Percentiles rank a stretch among this genome's conserved stretches.
phyloP scores from a whole-genome alignment of 2,329 filamentous ascomycete genomes.

The Hymenoscyphus linearis region DNA sequence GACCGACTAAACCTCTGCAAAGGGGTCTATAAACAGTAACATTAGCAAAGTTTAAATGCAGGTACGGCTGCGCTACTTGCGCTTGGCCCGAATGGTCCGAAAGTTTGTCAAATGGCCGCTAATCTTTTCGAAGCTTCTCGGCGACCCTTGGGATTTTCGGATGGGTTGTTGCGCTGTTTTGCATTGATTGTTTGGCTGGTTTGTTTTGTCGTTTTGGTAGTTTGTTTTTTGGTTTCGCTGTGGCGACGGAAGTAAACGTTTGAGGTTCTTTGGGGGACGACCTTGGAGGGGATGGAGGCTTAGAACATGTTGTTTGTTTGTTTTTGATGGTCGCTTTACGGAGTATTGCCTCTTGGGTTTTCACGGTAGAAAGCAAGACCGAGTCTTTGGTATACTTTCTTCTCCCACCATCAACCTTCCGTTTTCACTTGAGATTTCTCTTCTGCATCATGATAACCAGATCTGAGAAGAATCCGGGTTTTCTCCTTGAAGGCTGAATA shows the following conservation, averaged over 20 bases:
- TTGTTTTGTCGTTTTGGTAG: neutral
- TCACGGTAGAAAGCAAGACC: no score
- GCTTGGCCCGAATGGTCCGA: neutral
- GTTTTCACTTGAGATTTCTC: no score
- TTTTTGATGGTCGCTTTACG: neutral
- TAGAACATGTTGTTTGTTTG: neutral
- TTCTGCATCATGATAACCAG: no score
- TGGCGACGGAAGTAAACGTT: neutral
- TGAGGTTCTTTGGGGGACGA: neutral
- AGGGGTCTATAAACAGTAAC: neutral
- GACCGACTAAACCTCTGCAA: no score
- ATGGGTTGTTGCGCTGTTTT: neutral
- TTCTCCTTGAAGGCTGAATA: no score
- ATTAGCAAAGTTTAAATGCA: neutral
- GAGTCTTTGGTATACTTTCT: no score
- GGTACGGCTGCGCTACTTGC: neutral
- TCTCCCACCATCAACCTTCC: no score
- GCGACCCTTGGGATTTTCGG: neutral
- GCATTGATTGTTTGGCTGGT: neutral
- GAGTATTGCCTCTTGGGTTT: no score
- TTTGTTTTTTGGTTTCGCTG: neutral
- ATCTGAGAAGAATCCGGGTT: no score
- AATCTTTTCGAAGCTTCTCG: neutral
- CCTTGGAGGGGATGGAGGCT: neutral
- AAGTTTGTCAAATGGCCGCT: neutral